Evolutionary conservation across 129 eudicot genomes (phyloP).

Genomic region (Flaveria brownii): DNA sequence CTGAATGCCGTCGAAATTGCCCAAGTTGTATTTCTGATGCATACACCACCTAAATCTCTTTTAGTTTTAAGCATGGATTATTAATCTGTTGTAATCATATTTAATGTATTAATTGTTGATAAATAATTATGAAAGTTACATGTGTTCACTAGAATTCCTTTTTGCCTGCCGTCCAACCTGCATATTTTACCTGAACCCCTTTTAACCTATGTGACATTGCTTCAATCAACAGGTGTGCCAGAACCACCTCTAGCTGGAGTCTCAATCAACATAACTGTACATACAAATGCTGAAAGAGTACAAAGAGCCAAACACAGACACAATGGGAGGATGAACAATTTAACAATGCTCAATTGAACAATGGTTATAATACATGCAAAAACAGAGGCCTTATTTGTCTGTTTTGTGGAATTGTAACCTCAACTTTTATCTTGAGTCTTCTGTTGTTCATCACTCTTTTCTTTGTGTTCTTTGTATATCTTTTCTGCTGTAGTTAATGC

Average conservation of each 20-base stretch:
- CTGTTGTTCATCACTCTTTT: slow-evolving; percentile 9
- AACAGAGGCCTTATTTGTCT: slow-evolving; percentile 24
- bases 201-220: neutral
- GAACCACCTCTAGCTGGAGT: slow-evolving; percentile 15
- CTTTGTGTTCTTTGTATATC: slow-evolving; percentile 24
- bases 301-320: slow-evolving; percentile 12
- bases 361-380: slow-evolving; percentile 15
- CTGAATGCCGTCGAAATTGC: neutral
- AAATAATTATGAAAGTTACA: neutral
- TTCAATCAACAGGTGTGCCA: slow-evolving; percentile 19
- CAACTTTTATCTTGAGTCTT: slow-evolving; percentile 24
- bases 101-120: neutral
- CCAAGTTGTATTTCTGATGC: neutral
- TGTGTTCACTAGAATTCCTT: neutral
- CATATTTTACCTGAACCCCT: neutral
- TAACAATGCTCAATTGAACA: slow-evolving; percentile 6
- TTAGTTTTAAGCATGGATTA: neutral
- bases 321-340: slow-evolving; percentile 11
- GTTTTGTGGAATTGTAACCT: slow-evolving; percentile 3
- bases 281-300: slow-evolving; percentile 29
- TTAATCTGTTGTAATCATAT: neutral
- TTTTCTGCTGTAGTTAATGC: slow-evolving; percentile 17
- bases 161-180: neutral
- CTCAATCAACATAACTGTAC: slow-evolving; percentile 24
- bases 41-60: neutral